phyloP scores from a whole-genome alignment of 306 rosid genomes.

The Luffa aegyptiaca region DNA sequence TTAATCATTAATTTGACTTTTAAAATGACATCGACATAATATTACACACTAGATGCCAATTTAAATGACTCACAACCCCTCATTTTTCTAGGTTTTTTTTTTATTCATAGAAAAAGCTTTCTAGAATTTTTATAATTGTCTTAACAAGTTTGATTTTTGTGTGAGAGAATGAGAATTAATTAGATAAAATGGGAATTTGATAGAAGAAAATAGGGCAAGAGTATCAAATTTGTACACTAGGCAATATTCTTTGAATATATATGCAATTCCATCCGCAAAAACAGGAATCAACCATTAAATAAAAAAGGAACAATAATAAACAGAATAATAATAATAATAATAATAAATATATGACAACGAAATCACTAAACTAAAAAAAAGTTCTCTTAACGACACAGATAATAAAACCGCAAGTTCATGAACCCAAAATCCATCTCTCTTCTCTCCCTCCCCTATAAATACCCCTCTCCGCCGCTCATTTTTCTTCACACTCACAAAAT shows the following conservation, averaged over 20 bases:
- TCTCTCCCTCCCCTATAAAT: slow-evolving; percentile 18
- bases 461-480: slow-evolving; percentile 9
- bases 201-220: not conserved
- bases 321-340: not conserved
- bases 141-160: too few species aligned
- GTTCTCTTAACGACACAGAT: not conserved
- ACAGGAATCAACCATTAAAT: not conserved
- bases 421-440: slow-evolving; percentile 6
- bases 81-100: not conserved
- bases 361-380: slow-evolving; percentile 2
- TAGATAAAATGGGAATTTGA: too few species aligned
- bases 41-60: not conserved
- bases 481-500: slow-evolving; percentile 19
- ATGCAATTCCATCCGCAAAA: not conserved
- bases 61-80: not conserved
- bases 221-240: not conserved
- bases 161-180: too few species aligned
- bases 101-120: too few species aligned
- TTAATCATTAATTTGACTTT: too few species aligned
- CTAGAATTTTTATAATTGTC: too few species aligned
- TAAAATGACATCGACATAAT: not conserved
- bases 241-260: slow-evolving; percentile 4
- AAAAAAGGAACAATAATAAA: not conserved
- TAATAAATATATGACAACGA: slow-evolving; percentile 16
- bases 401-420: slow-evolving; percentile 25